phyloP scores from a whole-genome alignment of 2,329 filamentous ascomycete genomes.

The Apiospora aurea region DNA sequence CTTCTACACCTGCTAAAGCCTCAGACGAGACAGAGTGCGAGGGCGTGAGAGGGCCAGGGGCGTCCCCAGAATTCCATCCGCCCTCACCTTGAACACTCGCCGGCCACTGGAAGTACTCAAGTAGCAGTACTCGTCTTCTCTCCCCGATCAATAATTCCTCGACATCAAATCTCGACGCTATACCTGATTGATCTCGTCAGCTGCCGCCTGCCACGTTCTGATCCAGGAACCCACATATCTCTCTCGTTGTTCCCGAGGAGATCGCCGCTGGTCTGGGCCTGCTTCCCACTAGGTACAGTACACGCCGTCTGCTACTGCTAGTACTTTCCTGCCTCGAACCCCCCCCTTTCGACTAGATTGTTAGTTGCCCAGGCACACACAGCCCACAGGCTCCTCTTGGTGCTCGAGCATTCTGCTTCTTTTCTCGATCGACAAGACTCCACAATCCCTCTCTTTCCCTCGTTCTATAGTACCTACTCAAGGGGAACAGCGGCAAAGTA shows the following conservation, averaged over 20 bases:
- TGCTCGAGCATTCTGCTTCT: constrained; percentile 27
- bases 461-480: constrained; percentile 9
- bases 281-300: constrained; percentile 6
- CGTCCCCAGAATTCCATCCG: constrained; percentile 9
- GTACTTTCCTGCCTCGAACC: background rate
- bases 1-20: constrained; percentile 2
- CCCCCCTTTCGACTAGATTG: constrained; percentile 14
- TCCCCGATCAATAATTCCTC: constrained; percentile 4
- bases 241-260: constrained; percentile 25
- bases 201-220: constrained; percentile 29
- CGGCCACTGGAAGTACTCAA: background rate
- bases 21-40: background rate
- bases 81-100: constrained; percentile 8
- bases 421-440: constrained; percentile 27
- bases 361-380: constrained; percentile 3
- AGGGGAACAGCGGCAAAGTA: constrained; percentile 11
- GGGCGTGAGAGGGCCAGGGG: background rate
- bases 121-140: background rate
- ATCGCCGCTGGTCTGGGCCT: constrained; percentile 28
- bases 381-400: constrained; percentile 22
- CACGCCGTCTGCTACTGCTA: constrained; percentile 21
- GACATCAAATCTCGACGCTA: constrained; percentile 27
- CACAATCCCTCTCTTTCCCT: constrained; percentile 25
- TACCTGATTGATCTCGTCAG: constrained; percentile 25
- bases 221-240: constrained; percentile 25